Evolutionary conservation across 2,329 filamentous ascomycete genomes (phyloP), one percentile per base, ranked within the genome.

Genomic region (Mariannaea elegans): DNA sequence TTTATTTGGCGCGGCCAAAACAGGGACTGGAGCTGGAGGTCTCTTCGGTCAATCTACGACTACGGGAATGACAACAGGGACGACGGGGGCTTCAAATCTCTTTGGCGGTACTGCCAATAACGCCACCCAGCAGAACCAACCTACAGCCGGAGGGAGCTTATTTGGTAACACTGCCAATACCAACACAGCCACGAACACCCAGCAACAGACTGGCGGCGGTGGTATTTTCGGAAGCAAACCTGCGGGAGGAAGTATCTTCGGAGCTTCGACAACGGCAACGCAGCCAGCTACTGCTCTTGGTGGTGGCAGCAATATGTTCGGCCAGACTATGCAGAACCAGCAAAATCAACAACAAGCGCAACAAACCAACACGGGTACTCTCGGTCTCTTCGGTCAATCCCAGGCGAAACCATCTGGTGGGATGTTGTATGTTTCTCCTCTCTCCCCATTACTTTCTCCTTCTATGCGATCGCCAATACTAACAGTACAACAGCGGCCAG

Each of bases 341-440:
- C 59, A 45, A 13, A 32, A 54, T 56, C 45, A 57, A 57, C 62
- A 63, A 36, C 63, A 54, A 36, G 52, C 58, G 9, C 68, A 64
- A 27, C 66, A 48, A 72, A 71, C n/a, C 62, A 64, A 61, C 65
- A 62, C 67, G 70, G 19, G 71, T 73, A 7, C 65, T 77, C 0
- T 27, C 32, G 14, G 74, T 5, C 63, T 78, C 12, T 76, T 78
- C 57, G 72, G 72, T 2, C 75, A 77, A 51, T 68, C 74, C 36
- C 75, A 77, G 56, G 67, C 75, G 21, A 71, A 74, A 49, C 71
- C 75, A 9, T 56, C 73, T 6, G 65, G 65, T 3, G 71, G 72
- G 34, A 42, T 77, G 21, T 76, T 77, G 75, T 77, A 69, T 57
- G 73, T 61, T 32, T 51, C 21, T n/a, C 13, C 34, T 24, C 13